Conservation (phyloP, 768 basidiomycete species). For the Lepiota brunneoincarnata region DNA sequence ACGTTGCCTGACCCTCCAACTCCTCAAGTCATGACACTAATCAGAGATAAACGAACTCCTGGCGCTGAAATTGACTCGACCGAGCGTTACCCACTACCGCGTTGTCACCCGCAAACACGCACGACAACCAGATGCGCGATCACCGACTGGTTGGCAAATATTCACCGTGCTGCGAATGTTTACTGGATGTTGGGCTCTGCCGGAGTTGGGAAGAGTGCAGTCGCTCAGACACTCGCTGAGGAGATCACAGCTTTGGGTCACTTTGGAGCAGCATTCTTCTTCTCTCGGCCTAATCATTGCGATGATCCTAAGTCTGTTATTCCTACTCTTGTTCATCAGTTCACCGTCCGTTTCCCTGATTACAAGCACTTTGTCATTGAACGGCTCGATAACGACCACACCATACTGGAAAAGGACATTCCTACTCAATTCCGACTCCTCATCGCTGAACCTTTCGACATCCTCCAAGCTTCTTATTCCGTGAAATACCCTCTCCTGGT, state of each 20-base stretch:
- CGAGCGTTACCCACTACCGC: too few species aligned
- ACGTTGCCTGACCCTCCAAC: too few species aligned
- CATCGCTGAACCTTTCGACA: background rate
- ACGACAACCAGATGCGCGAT: too few species aligned
- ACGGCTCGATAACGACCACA: background rate
- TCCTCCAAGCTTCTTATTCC: background rate
- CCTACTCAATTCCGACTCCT: background rate
- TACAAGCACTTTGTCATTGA: background rate
- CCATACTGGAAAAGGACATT: background rate
- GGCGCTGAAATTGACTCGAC: too few species aligned
- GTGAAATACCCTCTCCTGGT: background rate
- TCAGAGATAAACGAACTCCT: too few species aligned
- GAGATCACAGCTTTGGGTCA: background rate
- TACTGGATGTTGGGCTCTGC: conserved; percentile 4
- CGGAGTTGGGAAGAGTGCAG: conserved; percentile 5
- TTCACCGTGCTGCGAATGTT: too few species aligned
- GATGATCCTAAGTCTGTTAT: background rate
- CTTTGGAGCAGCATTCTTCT: conserved; percentile 5
- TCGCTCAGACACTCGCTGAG: conserved; percentile 5
- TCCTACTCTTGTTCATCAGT: background rate
- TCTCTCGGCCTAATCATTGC: background rate
- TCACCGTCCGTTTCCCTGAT: background rate
- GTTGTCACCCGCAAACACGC: too few species aligned
- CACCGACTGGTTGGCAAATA: too few species aligned
- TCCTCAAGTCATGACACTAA: too few species aligned